Percentiles rank a stretch among this genome's conserved stretches.
phyloP scores from a whole-genome alignment of 78 protist species.

The Capsaspora owczarzaki region DNA sequence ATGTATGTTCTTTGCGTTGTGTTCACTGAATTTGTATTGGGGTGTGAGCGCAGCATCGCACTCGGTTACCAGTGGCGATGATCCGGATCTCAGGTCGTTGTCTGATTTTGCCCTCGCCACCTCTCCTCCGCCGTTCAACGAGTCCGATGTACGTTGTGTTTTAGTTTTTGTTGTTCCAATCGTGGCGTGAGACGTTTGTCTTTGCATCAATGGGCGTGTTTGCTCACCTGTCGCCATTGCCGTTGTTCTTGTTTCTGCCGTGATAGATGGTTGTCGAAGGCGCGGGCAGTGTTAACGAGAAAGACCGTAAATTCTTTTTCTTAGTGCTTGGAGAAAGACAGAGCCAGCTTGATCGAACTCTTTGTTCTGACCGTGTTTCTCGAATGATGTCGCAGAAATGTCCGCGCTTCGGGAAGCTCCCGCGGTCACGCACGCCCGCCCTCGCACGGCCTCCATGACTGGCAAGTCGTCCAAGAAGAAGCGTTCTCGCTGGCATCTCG shows the following conservation, averaged over 20 bases:
- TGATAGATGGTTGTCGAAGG: too few relatives aligned
- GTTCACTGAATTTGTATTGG: background rate
- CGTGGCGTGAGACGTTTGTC: too few relatives aligned
- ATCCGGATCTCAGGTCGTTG: background rate
- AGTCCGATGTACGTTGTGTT: too few relatives aligned
- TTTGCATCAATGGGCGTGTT: too few relatives aligned
- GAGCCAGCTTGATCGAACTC: background rate
- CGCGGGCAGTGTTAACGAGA: too few relatives aligned
- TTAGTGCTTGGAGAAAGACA: too few relatives aligned
- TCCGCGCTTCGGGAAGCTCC: background rate
- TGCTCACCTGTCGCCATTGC: too few relatives aligned
- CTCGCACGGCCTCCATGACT: too few relatives aligned
- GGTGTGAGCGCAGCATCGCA: background rate
- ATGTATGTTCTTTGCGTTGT: background rate
- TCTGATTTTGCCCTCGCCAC: background rate
- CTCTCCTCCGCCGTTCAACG: background rate
- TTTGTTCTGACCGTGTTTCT: background rate
- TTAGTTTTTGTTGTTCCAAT: too few relatives aligned
- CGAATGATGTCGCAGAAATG: background rate
- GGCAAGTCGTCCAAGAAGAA: background rate
- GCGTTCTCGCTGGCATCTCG: constrained; percentile 24
- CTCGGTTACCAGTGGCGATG: background rate
- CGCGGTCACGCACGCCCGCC: too few relatives aligned
- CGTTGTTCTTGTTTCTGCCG: too few relatives aligned
- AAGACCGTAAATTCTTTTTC: too few relatives aligned